Evolutionary conservation across 192 early-diverging fungal genomes (phyloP).

Genomic region (Entomortierella beljakovae): DNA sequence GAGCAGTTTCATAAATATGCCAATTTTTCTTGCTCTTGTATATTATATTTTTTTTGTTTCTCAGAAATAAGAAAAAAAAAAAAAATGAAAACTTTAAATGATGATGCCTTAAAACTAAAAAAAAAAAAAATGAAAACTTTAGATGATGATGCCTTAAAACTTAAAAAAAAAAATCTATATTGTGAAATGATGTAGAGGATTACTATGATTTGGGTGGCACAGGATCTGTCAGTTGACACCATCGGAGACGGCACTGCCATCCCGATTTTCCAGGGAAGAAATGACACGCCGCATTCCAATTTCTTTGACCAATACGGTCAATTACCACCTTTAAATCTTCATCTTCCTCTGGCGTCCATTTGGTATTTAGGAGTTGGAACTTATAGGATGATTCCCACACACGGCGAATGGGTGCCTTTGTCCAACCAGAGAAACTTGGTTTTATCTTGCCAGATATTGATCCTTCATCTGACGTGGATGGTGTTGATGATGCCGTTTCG

Average conservation of each 20-base stretch:
- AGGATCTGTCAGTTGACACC: conserved; percentile 45
- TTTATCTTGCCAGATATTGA: background rate
- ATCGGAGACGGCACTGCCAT: conserved; percentile 53
- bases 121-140: too few relatives aligned
- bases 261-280: conserved; percentile 47
- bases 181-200: too few relatives aligned
- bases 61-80: too few relatives aligned
- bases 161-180: too few relatives aligned
- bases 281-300: conserved; percentile 23
- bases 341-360: conserved; percentile 34
- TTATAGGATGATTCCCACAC: conserved; percentile 50
- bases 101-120: too few relatives aligned
- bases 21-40: background rate
- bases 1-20: conserved; percentile 16
- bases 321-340: conserved; percentile 23
- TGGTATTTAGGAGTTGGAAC: conserved; percentile 29
- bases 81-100: too few relatives aligned
- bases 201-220: background rate
- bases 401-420: conserved; percentile 45
- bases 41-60: conserved; percentile 3
- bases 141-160: too few relatives aligned
- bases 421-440: conserved; percentile 18
- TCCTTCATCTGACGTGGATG: background rate
- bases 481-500: background rate
- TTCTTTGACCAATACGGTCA: conserved; percentile 3